phyloP scores from a whole-genome alignment of 306 rosid species.

The Cucurbita maxima region DNA sequence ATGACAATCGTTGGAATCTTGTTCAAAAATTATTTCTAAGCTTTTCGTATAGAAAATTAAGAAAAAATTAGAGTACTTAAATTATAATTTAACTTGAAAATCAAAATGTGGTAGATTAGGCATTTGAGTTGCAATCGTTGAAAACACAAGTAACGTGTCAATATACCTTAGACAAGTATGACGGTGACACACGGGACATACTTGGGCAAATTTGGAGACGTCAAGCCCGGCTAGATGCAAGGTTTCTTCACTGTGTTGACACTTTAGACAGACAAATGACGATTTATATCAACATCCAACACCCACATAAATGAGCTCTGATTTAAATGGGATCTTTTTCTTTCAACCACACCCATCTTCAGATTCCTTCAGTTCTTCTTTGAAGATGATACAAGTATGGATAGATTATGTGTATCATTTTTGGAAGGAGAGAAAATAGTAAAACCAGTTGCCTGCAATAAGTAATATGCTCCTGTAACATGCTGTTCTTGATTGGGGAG shows the following conservation, averaged over 20 bases:
- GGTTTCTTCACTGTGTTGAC: background rate
- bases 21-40: no score
- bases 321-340: background rate
- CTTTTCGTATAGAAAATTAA: no score
- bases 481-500: background rate
- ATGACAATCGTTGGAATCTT: no score
- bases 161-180: no score
- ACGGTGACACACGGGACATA: background rate
- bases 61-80: no score
- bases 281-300: background rate
- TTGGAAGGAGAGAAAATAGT: conserved; percentile 1
- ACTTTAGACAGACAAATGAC: background rate
- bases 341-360: background rate
- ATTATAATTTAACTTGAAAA: no score
- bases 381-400: background rate
- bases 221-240: background rate
- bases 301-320: background rate
- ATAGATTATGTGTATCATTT: background rate
- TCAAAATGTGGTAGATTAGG: no score
- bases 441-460: conserved; percentile 8
- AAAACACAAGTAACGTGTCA: no score
- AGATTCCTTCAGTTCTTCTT: background rate
- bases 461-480: background rate
- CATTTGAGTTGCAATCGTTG: no score
- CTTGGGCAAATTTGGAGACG: background rate